These are phyloP conservation scores for Melanogaster broomeanus DNA, from an alignment of 768 basidiomycete species.

Conservation along the genomic window DNA sequence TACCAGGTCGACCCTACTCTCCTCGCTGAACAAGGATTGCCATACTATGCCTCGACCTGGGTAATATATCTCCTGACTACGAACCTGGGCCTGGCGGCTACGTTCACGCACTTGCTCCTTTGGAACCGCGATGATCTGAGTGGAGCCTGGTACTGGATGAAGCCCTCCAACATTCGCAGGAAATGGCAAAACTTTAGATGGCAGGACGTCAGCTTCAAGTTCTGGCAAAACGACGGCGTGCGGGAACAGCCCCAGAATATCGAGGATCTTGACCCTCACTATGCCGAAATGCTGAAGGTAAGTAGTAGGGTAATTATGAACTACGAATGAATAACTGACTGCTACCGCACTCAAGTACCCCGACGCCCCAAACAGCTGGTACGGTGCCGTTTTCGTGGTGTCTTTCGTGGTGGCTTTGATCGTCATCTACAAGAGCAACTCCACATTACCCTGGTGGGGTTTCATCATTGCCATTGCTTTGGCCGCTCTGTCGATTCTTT, in stretches of 20 bases:
- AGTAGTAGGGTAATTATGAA: slow-evolving; percentile 14
- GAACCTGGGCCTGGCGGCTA: slow-evolving; percentile 41
- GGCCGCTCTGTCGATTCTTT: slow-evolving; percentile 48
- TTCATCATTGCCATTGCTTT: slow-evolving; percentile 55
- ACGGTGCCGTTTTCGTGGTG: slow-evolving; percentile 21
- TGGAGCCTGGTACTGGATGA: slow-evolving; percentile 48
- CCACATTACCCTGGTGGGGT: slow-evolving; percentile 63
- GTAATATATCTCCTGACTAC: slow-evolving; percentile 17
- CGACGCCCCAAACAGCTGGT: slow-evolving; percentile 37
- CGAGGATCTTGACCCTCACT: slow-evolving; percentile 53
- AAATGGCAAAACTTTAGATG: slow-evolving; percentile 23
- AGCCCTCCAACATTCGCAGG: slow-evolving; percentile 30
- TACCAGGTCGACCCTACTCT: slow-evolving; percentile 51
- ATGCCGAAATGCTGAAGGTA: slow-evolving; percentile 49
- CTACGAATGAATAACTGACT: slow-evolving; percentile 3
- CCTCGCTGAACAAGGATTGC: slow-evolving; percentile 43
- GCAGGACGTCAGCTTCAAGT: slow-evolving; percentile 40
- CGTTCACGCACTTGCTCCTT: slow-evolving; percentile 50
- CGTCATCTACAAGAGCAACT: slow-evolving; percentile 53
- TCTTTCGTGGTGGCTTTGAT: slow-evolving; percentile 53
- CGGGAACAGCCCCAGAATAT: slow-evolving; percentile 32
- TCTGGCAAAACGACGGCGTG: slow-evolving; percentile 31
- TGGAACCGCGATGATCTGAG: slow-evolving; percentile 56
- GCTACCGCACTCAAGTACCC: slow-evolving; percentile 27
- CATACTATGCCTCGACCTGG: slow-evolving; percentile 31